These are phyloP conservation scores for Tricholomella constricta DNA, from an alignment of 768 basidiomycete genomes.

Conservation along the genomic window DNA sequence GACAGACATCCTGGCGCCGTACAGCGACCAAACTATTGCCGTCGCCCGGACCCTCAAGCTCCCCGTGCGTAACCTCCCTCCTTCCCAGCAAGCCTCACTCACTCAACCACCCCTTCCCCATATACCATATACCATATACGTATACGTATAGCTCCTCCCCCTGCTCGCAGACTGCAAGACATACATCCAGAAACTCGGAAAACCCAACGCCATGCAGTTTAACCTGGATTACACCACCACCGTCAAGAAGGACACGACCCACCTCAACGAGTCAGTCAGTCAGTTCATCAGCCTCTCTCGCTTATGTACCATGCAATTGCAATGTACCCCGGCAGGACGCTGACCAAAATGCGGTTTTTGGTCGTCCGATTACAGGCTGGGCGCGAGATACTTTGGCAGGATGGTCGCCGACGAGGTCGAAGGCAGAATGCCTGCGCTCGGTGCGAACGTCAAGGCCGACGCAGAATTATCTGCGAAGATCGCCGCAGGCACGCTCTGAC, in stretches of 20 bases:
- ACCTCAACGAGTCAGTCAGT: background rate
- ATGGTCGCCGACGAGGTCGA: constrained; percentile 7
- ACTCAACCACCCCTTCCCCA: background rate
- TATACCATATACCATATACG: too few species aligned
- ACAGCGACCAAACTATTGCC: constrained; percentile 2
- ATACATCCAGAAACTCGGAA: background rate
- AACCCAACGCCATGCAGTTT: background rate
- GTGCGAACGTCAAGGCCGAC: background rate
- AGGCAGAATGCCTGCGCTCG: background rate
- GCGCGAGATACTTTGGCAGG: constrained; percentile 1
- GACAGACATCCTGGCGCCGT: constrained; percentile 1
- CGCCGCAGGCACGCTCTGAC: background rate
- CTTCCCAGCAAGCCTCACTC: background rate
- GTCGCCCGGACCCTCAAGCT: background rate
- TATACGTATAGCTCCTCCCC: background rate
- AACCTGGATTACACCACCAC: background rate
- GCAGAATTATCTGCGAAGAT: constrained; percentile 3
- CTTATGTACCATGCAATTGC: background rate
- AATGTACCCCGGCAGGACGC: too few species aligned
- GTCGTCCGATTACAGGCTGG: background rate
- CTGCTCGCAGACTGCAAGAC: background rate
- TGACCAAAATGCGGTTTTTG: too few species aligned
- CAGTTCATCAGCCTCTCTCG: background rate
- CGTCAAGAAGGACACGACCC: constrained; percentile 2
- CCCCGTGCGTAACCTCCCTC: background rate